These are phyloP conservation scores for Rhodotorula kratochvilovae DNA, from an alignment of 768 basidiomycete species.

Conservation along the genomic window DNA sequence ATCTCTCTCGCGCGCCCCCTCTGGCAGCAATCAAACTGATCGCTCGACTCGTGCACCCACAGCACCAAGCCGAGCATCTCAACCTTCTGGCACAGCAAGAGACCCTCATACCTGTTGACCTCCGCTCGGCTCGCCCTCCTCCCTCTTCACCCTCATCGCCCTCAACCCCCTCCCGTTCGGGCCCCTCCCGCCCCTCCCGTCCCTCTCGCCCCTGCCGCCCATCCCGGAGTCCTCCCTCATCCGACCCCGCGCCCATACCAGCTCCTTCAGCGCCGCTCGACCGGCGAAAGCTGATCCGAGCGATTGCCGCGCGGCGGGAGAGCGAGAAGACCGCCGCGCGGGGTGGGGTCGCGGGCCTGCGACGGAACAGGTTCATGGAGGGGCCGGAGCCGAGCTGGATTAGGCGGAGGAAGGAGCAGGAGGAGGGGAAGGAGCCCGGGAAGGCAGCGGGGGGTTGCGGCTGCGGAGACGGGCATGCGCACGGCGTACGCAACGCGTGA, in stretches of 20 bases:
- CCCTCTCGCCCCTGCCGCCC: not conserved
- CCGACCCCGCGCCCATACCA: not conserved
- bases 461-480: not conserved
- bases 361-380: constrained; percentile 33
- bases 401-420: not conserved
- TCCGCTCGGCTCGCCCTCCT: constrained; percentile 1
- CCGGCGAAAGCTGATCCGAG: constrained; percentile 17
- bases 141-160: not conserved
- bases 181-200: not conserved
- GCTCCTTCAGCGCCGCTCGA: not conserved
- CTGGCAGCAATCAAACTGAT: not conserved
- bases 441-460: not conserved
- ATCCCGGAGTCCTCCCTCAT: no score
- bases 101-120: constrained; percentile 26
- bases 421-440: not conserved
- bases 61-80: constrained; percentile 22
- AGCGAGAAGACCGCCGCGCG: not conserved
- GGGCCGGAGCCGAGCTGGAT: constrained; percentile 36
- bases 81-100: not conserved
- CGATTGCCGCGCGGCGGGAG: not conserved
- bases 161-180: no score
- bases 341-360: not conserved
- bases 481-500: no score
- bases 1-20: no score
- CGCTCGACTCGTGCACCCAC: not conserved